Evolutionary conservation across 75 land plant genomes (phyloP), one percentile per base, ranked within the genome.

Genomic region (Sequoiadendron giganteum): DNA sequence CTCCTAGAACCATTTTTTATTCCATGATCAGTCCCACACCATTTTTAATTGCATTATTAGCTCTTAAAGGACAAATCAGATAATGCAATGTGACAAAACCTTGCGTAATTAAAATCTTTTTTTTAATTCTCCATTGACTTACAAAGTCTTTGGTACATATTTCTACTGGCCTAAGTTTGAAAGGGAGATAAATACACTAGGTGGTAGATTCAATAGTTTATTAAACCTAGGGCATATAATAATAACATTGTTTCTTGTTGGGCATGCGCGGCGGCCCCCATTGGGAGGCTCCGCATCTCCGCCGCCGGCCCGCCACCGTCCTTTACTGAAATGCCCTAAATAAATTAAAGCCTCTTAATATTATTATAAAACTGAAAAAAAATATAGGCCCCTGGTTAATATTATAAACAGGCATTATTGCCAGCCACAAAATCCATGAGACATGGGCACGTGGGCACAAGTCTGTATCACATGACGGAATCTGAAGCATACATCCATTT

Each of bases 211-310:
- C 16, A 75, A 11, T 75, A 34, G 1, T 75, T 75, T 75, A 75
- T 11, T 32, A 32, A 32, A 11, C 77, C 77, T 32, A 75, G 38
- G 15, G 16, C 9, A 13, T 75, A 32, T 32, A 34, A 75, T 75
- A 75, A 75, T 32, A 34, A 75, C 34, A 75, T 75, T 10, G 38
- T 75, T 75, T 75, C 32, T 75, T 25, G 77, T 32, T 25, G 16
- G 15, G 38, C 77, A 34, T 34, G 77, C 77, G 38, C 36, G 38
- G 15, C 10, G 77, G 39, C 77, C 77, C 77, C 77, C n/a, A 75
- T 75, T 75, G 77, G 77, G 77, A 30, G 77, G 77, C 77, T 75
- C 77, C 38, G 77, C 77, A 75, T 75, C 38, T 75, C 77, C 77
- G 77, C 77, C 77, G 77, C 77, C 77, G 77, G 28, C 77, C 77